These are phyloP conservation scores for Salix dunnii DNA, from an alignment of 345 rosid species.

Conservation along the genomic window DNA sequence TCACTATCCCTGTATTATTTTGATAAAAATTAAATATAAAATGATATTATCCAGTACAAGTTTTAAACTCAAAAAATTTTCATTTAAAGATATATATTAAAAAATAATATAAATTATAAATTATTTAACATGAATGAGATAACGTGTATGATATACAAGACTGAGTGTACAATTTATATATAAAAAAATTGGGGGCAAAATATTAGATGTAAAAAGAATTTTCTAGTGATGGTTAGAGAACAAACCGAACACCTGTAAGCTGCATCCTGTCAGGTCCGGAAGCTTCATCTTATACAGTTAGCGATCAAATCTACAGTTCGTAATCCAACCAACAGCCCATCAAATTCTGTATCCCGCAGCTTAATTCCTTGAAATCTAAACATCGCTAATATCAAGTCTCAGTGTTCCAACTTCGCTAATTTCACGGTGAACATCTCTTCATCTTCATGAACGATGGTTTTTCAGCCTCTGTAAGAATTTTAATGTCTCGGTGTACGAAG, in stretches of 20 bases:
- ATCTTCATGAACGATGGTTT: slow-evolving; percentile 34
- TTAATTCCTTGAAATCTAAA: too few relatives aligned
- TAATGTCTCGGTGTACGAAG: slow-evolving; percentile 70
- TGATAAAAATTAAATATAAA: too few relatives aligned
- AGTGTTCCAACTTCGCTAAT: not conserved
- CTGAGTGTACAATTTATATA: slow-evolving; percentile 1
- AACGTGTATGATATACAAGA: not conserved
- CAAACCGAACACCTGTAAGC: not conserved
- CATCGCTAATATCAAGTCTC: too few relatives aligned
- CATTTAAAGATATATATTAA: too few relatives aligned
- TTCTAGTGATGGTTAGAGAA: not conserved
- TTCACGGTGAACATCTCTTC: slow-evolving; percentile 14
- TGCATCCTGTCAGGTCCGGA: not conserved
- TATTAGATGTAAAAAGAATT: not conserved
- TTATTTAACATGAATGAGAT: not conserved
- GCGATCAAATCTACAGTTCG: not conserved
- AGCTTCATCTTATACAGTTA: not conserved
- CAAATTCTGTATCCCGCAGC: not conserved
- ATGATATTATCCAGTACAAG: too few relatives aligned
- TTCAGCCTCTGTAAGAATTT: slow-evolving; percentile 63
- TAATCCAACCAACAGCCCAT: not conserved
- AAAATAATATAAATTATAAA: too few relatives aligned
- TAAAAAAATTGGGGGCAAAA: not conserved
- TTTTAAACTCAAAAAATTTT: too few relatives aligned
- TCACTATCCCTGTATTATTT: too few relatives aligned